These are phyloP conservation scores for Aspergillus carbonarius DNA, from an alignment of 2,329 filamentous ascomycete species.

Conservation along the genomic window DNA sequence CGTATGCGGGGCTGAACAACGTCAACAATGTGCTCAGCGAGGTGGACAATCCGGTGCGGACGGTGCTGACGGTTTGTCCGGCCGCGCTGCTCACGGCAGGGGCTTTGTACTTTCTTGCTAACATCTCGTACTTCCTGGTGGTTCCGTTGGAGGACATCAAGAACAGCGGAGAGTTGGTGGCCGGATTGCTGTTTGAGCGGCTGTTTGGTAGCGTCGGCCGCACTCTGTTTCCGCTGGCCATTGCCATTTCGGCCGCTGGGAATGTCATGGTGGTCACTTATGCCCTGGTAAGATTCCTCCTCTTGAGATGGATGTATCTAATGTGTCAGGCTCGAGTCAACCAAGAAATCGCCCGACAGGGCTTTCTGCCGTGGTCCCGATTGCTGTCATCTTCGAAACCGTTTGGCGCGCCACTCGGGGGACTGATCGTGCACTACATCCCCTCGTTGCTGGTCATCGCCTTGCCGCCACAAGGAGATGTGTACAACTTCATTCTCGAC, in stretches of 20 bases:
- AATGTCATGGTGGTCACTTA: constrained; percentile 70
- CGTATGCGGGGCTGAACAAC: constrained; percentile 66
- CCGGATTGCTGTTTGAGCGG: constrained; percentile 65
- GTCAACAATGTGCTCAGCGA: constrained; percentile 71
- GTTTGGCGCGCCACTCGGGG: constrained; percentile 66
- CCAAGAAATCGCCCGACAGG: constrained; percentile 70
- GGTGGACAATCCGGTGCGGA: constrained; percentile 66
- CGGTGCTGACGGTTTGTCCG: constrained; percentile 62
- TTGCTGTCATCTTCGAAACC: constrained; percentile 64
- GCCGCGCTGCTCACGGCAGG: constrained; percentile 62
- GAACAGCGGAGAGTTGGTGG: constrained; percentile 65
- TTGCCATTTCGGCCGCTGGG: constrained; percentile 66
- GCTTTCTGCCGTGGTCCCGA: constrained; percentile 64
- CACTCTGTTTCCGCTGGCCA: constrained; percentile 60
- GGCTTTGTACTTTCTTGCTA: constrained; percentile 65
- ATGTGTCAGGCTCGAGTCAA: constrained; percentile 62
- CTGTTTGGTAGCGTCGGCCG: constrained; percentile 63
- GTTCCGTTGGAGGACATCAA: constrained; percentile 68
- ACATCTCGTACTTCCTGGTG: constrained; percentile 63
- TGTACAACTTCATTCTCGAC: constrained; percentile 72
- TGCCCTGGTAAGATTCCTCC: constrained; percentile 52
- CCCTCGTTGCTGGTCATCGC: constrained; percentile 66
- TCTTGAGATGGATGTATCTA: background rate
- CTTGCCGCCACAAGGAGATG: constrained; percentile 62
- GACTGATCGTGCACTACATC: constrained; percentile 67